These are phyloP conservation scores for Arachis hypogaea DNA, from an alignment of 306 rosid genomes.

Conservation along the genomic window DNA sequence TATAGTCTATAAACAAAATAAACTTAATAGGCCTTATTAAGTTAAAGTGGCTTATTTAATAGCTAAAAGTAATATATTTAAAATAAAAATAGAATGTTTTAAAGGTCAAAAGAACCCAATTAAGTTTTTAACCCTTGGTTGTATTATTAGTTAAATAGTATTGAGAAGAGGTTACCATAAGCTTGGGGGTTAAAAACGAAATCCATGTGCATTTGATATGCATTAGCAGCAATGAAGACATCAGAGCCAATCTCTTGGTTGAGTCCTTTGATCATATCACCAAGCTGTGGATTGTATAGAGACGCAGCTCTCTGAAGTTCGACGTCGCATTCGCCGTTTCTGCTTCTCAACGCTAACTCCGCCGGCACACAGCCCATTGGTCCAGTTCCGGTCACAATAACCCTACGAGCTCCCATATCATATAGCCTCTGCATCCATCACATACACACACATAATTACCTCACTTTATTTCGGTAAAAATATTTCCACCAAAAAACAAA, in stretches of 20 bases:
- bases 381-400: constrained; percentile 75
- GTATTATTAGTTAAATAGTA: no score
- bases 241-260: constrained; percentile 57
- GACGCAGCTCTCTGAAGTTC: constrained; percentile 68
- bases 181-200: constrained; percentile 59
- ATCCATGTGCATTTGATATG: constrained; percentile 64
- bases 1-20: no score
- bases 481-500: no score
- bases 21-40: no score
- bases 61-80: no score
- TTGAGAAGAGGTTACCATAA: constrained; percentile 46
- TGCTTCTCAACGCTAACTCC: constrained; percentile 60
- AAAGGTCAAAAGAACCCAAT: no score
- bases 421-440: constrained; percentile 56
- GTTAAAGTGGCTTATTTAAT: no score
- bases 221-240: constrained; percentile 62
- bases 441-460: background rate
- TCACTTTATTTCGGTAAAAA: no score
- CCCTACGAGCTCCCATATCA: constrained; percentile 68
- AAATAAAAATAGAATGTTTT: no score
- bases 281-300: constrained; percentile 72
- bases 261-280: constrained; percentile 46
- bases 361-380: constrained; percentile 86
- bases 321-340: constrained; percentile 55
- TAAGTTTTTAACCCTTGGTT: no score